Percentiles rank a stretch among this genome's conserved stretches.
Evolutionary conservation across 768 basidiomycete genomes (phyloP).

Genomic region (Serpula lacrymans): DNA sequence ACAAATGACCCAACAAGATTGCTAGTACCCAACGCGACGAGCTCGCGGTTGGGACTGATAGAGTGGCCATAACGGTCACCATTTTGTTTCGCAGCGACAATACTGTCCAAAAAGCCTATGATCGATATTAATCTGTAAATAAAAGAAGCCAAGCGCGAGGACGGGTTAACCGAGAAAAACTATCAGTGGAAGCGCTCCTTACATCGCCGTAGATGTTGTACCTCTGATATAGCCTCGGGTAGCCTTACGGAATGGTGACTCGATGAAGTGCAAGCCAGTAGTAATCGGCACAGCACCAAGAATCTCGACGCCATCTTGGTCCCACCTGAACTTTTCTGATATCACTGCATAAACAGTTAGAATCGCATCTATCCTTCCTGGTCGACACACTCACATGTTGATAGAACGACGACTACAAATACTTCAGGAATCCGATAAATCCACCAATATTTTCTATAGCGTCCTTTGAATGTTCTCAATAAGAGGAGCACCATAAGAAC

Average conservation of each 20-base stretch:
- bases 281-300: slow-evolving; percentile 74
- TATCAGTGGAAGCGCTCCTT: slow-evolving; percentile 16
- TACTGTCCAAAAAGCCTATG: slow-evolving; percentile 91
- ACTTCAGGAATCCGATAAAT: slow-evolving; percentile 89
- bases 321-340: slow-evolving; percentile 69
- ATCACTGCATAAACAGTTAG: slow-evolving; percentile 57
- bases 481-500: slow-evolving; percentile 65
- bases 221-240: slow-evolving; percentile 64
- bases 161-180: not conserved
- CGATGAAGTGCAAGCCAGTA: slow-evolving; percentile 60
- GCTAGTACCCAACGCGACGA: slow-evolving; percentile 84
- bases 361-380: not conserved
- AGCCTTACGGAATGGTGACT: slow-evolving; percentile 62
- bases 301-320: slow-evolving; percentile 74
- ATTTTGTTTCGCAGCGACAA: slow-evolving; percentile 94
- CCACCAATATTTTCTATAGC: slow-evolving; percentile 59
- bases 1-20: slow-evolving; percentile 80
- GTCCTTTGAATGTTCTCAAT: slow-evolving; percentile 53
- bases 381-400: slow-evolving; percentile 61
- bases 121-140: slow-evolving; percentile 64
- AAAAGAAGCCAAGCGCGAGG: not conserved
- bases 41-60: slow-evolving; percentile 91
- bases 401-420: slow-evolving; percentile 76
- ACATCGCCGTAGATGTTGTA: slow-evolving; percentile 87
- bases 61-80: slow-evolving; percentile 80